Conservation (phyloP, 495 filamentous ascomycete genomes). For the Penicillium antarcticum region DNA sequence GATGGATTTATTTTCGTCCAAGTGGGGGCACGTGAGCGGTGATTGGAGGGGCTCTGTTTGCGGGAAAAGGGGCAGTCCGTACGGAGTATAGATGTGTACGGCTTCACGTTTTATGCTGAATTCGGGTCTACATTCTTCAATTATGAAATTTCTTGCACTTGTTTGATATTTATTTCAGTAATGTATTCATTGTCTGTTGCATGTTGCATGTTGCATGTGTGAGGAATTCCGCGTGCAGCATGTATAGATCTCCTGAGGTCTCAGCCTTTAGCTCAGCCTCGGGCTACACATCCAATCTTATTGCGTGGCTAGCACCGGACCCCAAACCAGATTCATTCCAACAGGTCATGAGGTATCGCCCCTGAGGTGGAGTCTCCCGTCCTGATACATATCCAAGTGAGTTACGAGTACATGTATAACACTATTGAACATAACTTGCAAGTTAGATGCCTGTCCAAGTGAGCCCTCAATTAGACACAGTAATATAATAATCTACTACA, state of each 20-base stretch:
- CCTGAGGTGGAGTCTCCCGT: slow-evolving; percentile 8
- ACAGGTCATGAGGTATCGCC: slow-evolving; percentile 23
- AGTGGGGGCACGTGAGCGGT: slow-evolving; percentile 28
- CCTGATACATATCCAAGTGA: too few relatives aligned
- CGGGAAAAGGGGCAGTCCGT: slow-evolving; percentile 24
- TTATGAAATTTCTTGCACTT: too few relatives aligned
- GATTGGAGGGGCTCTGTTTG: slow-evolving; percentile 30
- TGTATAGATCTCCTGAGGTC: slow-evolving; percentile 3
- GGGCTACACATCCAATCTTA: slow-evolving; percentile 7
- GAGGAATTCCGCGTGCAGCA: background rate
- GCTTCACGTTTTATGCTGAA: background rate
- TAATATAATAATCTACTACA: too few relatives aligned
- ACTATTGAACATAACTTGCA: background rate
- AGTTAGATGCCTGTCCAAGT: background rate
- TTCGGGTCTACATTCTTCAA: background rate
- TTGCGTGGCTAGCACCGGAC: slow-evolving; percentile 13
- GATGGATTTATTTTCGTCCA: slow-evolving; percentile 32
- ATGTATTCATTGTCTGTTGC: too few relatives aligned
- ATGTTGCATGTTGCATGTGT: too few relatives aligned
- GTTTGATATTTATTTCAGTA: too few relatives aligned
- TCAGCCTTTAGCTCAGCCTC: slow-evolving; percentile 7
- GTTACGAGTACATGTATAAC: too few relatives aligned
- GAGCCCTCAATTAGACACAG: too few relatives aligned
- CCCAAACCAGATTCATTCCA: slow-evolving; percentile 13
- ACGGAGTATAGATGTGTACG: background rate